A percentile compares a stretch with the other conserved stretches of the same genome.
phyloP scores from a whole-genome alignment of 139 green algal genomes.

The Tetraselmis chui region DNA sequence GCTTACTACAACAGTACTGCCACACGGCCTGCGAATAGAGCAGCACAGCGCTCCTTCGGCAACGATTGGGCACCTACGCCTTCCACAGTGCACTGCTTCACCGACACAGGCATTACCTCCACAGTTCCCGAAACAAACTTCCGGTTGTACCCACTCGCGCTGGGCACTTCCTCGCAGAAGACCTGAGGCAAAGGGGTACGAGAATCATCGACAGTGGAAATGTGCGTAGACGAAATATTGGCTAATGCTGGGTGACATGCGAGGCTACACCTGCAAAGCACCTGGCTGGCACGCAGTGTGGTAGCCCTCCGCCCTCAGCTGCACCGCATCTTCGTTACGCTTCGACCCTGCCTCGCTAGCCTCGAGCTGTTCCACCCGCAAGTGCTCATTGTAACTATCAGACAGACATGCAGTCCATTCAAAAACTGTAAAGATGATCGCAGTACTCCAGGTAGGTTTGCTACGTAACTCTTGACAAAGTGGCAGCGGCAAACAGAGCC shows the following conservation, averaged over 20 bases:
- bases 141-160: not conserved
- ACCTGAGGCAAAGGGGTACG: not conserved
- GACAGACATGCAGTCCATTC: too few species aligned
- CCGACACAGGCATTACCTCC: not conserved
- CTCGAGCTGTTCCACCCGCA: not conserved
- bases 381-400: not conserved
- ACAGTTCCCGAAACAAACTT: not conserved
- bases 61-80: not conserved
- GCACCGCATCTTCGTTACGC: not conserved
- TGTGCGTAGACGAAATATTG: too few species aligned
- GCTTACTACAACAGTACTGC: not conserved
- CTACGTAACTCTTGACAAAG: too few species aligned
- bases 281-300: not conserved
- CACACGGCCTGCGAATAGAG: not conserved
- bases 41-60: not conserved
- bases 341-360: not conserved
- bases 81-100: not conserved
- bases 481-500: not conserved
- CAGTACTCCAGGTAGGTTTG: too few species aligned
- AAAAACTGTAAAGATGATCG: too few species aligned
- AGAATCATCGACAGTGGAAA: not conserved
- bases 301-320: not conserved
- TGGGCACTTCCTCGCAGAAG: not conserved
- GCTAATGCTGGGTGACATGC: not conserved
- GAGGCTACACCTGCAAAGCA: not conserved